Base-by-base conservation (phyloP, 805 yeast species). In the Nakazawaea ishiwadae region DNA sequence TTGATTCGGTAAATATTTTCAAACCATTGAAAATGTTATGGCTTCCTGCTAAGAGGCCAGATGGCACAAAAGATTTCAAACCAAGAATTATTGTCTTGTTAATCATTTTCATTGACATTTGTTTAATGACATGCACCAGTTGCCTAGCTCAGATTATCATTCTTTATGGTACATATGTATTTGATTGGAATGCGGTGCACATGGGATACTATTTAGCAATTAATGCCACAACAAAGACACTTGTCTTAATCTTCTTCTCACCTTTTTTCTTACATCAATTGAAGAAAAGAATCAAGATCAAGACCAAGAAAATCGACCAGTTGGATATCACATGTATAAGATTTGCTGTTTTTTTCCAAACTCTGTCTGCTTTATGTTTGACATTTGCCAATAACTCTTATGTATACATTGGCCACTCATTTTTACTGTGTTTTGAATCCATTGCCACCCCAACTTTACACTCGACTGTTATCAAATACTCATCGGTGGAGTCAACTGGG, bases 401-500 rank as follows among this genome's bases (percentile, higher is more conserved):
- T 14, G 23, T 34, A 10, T 42, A 36, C 17, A 42, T 42, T 8
- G 26, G 31, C 14, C 39, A 34, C 17, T 37, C 39, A 12, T 33
- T 42, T 8, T 24, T 42, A 4, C 39, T 19, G 31, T 37, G 45
- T 1, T 52, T 81, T 31, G 76, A 79, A 1, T 63, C 79, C 0
- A 44, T 79, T 3, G 65, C 71, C 1, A 63, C 76, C 0, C 91
- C 93, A 1, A 69, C 82, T 0, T 47, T 81, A 12, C 82, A 77
- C 52, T 69, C 84, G 0, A 49, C 84, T 1, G 60, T 82, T 7
- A 68, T 79, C 43, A 84, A 84, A 55, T 79, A 80, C 55, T 75
- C 71, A 45, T 75, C 77, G 1, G 77, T 76, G 31, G 68, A 71
- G 11, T 70, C 71, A 45, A 69, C 77, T 3, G 95, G 95, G 16